Evolutionary conservation across 306 rosid species (phyloP).

Genomic region (Luffa aegyptiaca): DNA sequence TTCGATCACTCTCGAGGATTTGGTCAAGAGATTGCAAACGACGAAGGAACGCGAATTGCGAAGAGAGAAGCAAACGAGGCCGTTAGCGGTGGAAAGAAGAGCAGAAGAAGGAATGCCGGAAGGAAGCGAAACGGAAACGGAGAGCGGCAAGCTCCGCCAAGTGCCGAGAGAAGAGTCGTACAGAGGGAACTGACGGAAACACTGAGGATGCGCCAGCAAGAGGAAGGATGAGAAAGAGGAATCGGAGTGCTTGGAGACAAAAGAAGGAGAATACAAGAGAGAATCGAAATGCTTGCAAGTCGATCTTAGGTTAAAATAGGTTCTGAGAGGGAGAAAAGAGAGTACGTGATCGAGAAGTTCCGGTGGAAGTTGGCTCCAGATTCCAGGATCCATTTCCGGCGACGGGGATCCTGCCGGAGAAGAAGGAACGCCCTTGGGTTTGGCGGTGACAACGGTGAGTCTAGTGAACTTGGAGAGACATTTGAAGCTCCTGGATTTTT

Average conservation of each 20-base stretch:
- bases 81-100: constrained; percentile 51
- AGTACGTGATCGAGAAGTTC: constrained; percentile 65
- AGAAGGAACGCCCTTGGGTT: neutral
- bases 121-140: constrained; percentile 34
- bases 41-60: constrained; percentile 39
- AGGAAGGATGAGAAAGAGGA: constrained; percentile 63
- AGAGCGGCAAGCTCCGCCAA: constrained; percentile 51
- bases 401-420: neutral
- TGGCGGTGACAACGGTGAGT: neutral
- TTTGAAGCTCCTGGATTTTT: neutral
- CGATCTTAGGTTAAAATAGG: constrained; percentile 51
- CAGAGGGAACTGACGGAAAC: constrained; percentile 40
- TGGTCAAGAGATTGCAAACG: constrained; percentile 52
- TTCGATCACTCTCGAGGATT: constrained; percentile 36
- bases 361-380: constrained; percentile 68
- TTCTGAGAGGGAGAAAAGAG: constrained; percentile 58
- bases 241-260: constrained; percentile 47
- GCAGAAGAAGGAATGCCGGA: constrained; percentile 17
- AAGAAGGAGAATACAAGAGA: constrained; percentile 56
- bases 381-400: constrained; percentile 52
- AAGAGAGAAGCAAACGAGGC: constrained; percentile 55
- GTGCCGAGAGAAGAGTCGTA: constrained; percentile 44
- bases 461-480: neutral
- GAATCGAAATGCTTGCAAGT: constrained; percentile 71
- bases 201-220: constrained; percentile 72